phyloP scores from a whole-genome alignment of 371 early-diverging fungal species.

The Parasitella parasitica region DNA sequence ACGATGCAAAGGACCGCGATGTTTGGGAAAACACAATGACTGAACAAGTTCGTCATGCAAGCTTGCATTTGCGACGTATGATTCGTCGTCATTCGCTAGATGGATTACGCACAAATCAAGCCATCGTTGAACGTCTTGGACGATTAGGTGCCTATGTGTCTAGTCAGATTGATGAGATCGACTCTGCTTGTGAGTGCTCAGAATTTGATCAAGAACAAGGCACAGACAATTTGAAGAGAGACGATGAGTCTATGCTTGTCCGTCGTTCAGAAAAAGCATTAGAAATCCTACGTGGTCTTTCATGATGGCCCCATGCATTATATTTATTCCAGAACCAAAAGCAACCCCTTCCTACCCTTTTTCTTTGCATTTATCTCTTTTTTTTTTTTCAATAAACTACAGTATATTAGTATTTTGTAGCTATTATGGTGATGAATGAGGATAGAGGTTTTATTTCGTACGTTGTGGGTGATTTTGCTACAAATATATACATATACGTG shows the following conservation, averaged over 20 bases:
- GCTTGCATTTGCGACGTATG: constrained; percentile 34
- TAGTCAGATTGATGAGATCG: constrained; percentile 21
- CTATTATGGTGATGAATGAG: no score
- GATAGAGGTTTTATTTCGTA: neutral
- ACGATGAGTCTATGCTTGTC: constrained; percentile 4
- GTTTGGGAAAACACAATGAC: constrained; percentile 15
- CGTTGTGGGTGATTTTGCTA: neutral
- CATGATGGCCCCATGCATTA: neutral
- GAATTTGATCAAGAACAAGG: constrained; percentile 15
- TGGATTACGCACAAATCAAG: constrained; percentile 32
- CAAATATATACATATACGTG: neutral
- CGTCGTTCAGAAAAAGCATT: constrained; percentile 30
- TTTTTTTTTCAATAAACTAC: neutral
- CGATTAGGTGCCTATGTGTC: constrained; percentile 31
- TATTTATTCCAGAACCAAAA: neutral
- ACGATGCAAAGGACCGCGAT: constrained; percentile 4
- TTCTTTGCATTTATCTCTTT: neutral
- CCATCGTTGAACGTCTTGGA: constrained; percentile 29
- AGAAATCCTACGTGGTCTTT: constrained; percentile 35
- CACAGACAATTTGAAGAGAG: neutral
- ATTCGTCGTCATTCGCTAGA: constrained; percentile 33
- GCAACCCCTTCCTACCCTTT: neutral
- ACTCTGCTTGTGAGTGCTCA: constrained; percentile 28
- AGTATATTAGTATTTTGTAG: no score
- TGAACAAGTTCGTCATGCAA: constrained; percentile 27